Base-by-base conservation (phyloP, 2,329 filamentous ascomycete species). In the Pseudocercospora vitis region DNA sequence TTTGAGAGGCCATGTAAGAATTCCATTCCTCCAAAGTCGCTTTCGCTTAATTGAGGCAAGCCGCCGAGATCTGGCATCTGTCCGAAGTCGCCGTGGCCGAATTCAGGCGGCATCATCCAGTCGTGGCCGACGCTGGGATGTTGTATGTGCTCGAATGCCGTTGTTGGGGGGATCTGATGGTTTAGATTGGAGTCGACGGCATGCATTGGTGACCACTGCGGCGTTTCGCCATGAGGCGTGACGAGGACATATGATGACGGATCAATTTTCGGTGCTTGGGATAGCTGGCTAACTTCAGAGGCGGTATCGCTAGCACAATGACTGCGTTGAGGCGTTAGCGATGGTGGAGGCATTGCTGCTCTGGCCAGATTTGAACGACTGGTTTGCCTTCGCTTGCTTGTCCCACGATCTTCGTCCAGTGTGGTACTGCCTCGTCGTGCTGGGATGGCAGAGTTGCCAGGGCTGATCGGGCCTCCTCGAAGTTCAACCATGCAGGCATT, bases 401-500 rank as follows among this genome's bases (percentile, higher is more conserved):
- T 29, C 4, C 55, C 53, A 46, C 59, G 49, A 12, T 62, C 57
- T 1, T 24, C 32, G 7, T 63, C 62, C 3, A 59, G 8, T 5
- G 47, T 50, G 4, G 53, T 52, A 39, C 59, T 62, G 37, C 50
- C 52, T 47, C 62, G 51, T 21, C 62, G 56, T 9, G 57, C 53
- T 4, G 62, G 53, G 6, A 59, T 52, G 2, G 54, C 45, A 3
- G 49, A 35, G 9, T 46, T 49, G 6, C 49, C 50, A 2, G 61
- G 59, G 37, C 61, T 63, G 32, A 63, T 62, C 1, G 62, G 60
- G 24, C 60, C 61, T 28, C 58, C 59, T 29, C 61, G 55, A 2
- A 65, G 52, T 42, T 62, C 61, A 2, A 59, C 47, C 56, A 65
- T 63, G 18, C 59, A 57, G 6, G 63, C 63, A 23, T 63, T 59